Base-by-base conservation (phyloP, 495 filamentous ascomycete genomes). In the Neurospora intermedia region DNA sequence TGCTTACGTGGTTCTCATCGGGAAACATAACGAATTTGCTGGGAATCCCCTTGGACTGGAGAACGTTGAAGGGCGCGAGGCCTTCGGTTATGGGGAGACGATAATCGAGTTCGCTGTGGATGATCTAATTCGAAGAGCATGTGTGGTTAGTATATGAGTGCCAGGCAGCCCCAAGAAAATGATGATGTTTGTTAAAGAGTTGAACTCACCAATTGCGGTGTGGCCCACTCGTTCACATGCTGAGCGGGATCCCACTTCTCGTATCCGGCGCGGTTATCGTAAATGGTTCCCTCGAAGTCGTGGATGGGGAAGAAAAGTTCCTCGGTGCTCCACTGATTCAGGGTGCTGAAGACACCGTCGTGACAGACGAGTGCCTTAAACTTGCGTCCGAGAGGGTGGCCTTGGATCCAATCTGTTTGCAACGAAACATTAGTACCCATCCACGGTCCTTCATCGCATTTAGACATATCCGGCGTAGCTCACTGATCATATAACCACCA, bases 41-140 rank as follows among this genome's bases (percentile, higher is more conserved):
- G 31, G 91, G 89, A 1, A 93, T 84, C 16, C 88, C 88, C 73
- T 86, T 84, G 7, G 86, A 88, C 83, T 98, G 95, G 59, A 98
- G 83, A 18, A 94, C 89, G 75, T 98, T 96, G 80, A 98, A 98
- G 18, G 92, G 90, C 2, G 94, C 89, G 39, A 98, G 82, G 0
- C 94, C 95, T 79, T 97, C 94, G 1, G 83, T 85, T 54, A 97
- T 90, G 0, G 94, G 92, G 42, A 98, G 82, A 18, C 95, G 88
- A 79, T 97, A 98, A 81, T 98, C 95, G 23, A 97, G 86, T 77
- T 96, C 94, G 79, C 89, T 94, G 82, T 98, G 95, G 71, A 98
- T 94, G 75, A 97, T 87, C 78, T 87, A 72, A 73, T 71, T 27
- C 46, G 40, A 6, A 78, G 41, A 2, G 43, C 3, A 20, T 18